Base-by-base conservation (phyloP, 2,329 filamentous ascomycete genomes). In the Arachnomyces sp. region DNA sequence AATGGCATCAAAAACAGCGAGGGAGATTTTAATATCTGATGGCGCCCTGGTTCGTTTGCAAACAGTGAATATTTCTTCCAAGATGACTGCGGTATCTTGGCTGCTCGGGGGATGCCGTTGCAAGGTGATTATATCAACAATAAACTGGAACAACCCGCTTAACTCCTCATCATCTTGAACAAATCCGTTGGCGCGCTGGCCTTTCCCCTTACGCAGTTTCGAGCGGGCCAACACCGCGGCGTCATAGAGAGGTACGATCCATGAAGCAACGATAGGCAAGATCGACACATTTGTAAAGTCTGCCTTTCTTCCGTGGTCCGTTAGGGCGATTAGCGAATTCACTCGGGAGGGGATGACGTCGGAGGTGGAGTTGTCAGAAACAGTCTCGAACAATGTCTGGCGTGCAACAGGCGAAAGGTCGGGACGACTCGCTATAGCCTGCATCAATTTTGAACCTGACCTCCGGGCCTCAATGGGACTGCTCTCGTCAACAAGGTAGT, bases 251-350 rank as follows among this genome's bases (percentile, higher is more conserved):
- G 63, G 62, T 11, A 61, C 49, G 15, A 66, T 53, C 49, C 61
- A 66, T 7, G 58, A 56, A 5, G 61, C 61, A 25, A 66, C 54
- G n/a, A 63, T 55, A 7, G 57, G 61, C 11, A 67, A 48, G 28
- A 66, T 53, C 4, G 63, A 64, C 3, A 56, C 55, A 25, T 54
- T 52, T 18, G 61, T 53, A 46, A 65, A 66, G 25, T 67, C 64
- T 31, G 66, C 43, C 42, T 65, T 66, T 34, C 63, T 57, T 34
- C 63, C 63, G 52, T 67, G 62, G 36, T 67, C 63, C n/a, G 63
- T 63, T 30, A 67, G 49, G 4, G 54, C 52, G 25, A 66, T 60
- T 40, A 67, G 54, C 1, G 64, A 55, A 34, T 63, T 60, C 11
- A 66, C 55, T 3, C 60, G 60, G 9, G 59, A 49, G 13, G 63